Conservation (phyloP, 108 stramenopile genomes). For the Fragilaria crotonensis region DNA sequence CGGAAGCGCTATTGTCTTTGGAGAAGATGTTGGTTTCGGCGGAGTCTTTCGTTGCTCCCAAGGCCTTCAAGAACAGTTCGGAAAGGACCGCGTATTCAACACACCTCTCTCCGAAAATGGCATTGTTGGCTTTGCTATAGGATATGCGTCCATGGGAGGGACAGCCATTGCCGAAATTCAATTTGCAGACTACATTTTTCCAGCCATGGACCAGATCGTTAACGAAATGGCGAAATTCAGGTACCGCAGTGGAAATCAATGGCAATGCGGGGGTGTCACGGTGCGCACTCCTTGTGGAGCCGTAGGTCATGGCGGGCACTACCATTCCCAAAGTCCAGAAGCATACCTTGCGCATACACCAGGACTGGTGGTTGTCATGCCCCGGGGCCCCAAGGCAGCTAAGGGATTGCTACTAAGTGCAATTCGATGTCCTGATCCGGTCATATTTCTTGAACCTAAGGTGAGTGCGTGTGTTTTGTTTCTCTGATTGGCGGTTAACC, state of each 20-base stretch:
- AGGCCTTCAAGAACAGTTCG: constrained; percentile 67
- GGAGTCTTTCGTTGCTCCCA: constrained; percentile 95
- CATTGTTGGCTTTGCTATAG: constrained; percentile 91
- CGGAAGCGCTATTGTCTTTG: constrained; percentile 79
- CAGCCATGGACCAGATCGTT: constrained; percentile 97
- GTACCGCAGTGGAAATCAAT: constrained; percentile 92
- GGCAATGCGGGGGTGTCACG: constrained; percentile 93
- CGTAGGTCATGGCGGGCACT: constrained; percentile 88
- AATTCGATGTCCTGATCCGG: constrained; percentile 90
- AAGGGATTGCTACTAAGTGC: constrained; percentile 89
- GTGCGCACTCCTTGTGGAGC: constrained; percentile 93
- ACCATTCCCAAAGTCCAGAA: constrained; percentile 96
- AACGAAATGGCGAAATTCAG: constrained; percentile 97
- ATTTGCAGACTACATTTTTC: constrained; percentile 92
- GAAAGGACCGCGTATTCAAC: constrained; percentile 86
- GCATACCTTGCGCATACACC: constrained; percentile 93
- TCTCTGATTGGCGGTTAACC: background rate
- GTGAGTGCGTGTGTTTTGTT: constrained; percentile 17
- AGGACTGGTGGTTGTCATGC: constrained; percentile 94
- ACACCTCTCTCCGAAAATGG: constrained; percentile 92
- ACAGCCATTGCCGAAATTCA: constrained; percentile 98
- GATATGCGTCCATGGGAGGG: constrained; percentile 90
- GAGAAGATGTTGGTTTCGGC: constrained; percentile 98
- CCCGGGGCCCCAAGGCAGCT: constrained; percentile 84
- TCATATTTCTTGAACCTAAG: constrained; percentile 97